Evolutionary conservation across 495 filamentous ascomycete species (phyloP).

Genomic region (Terfezia claveryi): DNA sequence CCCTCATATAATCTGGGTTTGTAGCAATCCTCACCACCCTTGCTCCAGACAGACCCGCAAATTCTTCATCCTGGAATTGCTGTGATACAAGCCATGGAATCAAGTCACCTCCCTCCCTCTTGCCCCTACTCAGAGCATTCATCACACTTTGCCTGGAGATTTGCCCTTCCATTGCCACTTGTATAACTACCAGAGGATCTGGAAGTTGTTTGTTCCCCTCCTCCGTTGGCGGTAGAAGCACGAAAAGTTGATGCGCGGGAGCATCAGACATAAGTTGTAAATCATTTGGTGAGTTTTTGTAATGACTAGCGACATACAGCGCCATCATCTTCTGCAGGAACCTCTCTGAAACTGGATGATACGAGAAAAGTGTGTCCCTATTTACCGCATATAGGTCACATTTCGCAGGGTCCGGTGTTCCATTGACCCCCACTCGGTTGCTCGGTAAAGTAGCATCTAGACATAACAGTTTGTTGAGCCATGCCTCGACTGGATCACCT

Average conservation of each 20-base stretch:
- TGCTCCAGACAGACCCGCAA: slow-evolving; percentile 79
- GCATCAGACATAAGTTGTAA: slow-evolving; percentile 95
- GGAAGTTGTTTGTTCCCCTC: slow-evolving; percentile 59
- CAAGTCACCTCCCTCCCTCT: slow-evolving; percentile 77
- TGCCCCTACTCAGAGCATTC: slow-evolving; percentile 68
- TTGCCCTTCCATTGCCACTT: slow-evolving; percentile 81
- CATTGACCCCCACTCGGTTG: slow-evolving; percentile 49
- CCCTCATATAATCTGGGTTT: slow-evolving; percentile 66
- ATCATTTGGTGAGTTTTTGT: slow-evolving; percentile 97
- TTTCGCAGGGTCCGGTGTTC: slow-evolving; percentile 71
- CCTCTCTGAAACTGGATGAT: slow-evolving; percentile 89
- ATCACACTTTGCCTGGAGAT: slow-evolving; percentile 86
- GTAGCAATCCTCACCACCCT: slow-evolving; percentile 88
- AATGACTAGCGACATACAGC: slow-evolving; percentile 91
- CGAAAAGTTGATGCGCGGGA: slow-evolving; percentile 89
- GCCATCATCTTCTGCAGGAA: slow-evolving; percentile 96
- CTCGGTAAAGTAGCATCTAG: slow-evolving; percentile 73
- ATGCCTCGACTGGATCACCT: slow-evolving; percentile 79
- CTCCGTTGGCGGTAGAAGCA: slow-evolving; percentile 69
- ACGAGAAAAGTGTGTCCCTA: slow-evolving; percentile 92
- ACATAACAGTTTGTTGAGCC: slow-evolving; percentile 87
- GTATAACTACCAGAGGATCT: slow-evolving; percentile 85
- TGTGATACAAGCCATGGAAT: slow-evolving; percentile 97
- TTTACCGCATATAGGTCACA: slow-evolving; percentile 88
- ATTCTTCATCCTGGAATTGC: slow-evolving; percentile 96